These are phyloP conservation scores for Nigrospora sphaerica DNA, from an alignment of 2,329 filamentous ascomycete species.

Conservation along the genomic window DNA sequence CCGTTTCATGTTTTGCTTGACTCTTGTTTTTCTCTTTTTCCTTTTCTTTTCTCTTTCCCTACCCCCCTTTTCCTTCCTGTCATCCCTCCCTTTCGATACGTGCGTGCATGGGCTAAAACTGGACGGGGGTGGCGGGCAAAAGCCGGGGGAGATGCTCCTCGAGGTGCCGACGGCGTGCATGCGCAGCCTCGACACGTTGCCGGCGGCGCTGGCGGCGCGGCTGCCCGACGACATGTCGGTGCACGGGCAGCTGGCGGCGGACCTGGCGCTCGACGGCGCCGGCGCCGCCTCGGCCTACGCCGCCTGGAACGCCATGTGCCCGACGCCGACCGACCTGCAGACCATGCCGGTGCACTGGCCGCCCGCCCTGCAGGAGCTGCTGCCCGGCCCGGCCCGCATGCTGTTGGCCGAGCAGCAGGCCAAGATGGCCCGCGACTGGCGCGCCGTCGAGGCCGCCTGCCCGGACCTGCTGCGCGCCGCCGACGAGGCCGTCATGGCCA, in stretches of 20 bases:
- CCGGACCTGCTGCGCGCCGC: conserved; percentile 19
- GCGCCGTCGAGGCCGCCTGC: conserved; percentile 30
- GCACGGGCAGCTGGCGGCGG: conserved; percentile 67
- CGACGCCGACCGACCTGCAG: conserved; percentile 51
- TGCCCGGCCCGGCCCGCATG: conserved; percentile 34
- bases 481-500: neutral
- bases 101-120: neutral
- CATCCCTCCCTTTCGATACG: too few relatives aligned
- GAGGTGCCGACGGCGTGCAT: conserved; percentile 58
- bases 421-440: conserved; percentile 45
- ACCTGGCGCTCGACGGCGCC: conserved; percentile 46
- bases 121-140: neutral
- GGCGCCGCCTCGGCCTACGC: conserved; percentile 33
- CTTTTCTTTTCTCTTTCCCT: too few relatives aligned
- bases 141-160: conserved; percentile 56
- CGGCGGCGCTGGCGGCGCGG: conserved; percentile 39
- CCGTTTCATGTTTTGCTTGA: too few relatives aligned
- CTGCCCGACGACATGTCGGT: conserved; percentile 51
- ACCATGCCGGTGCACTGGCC: conserved; percentile 44
- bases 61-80: neutral
- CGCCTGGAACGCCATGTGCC: conserved; percentile 62
- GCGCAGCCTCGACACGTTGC: conserved; percentile 55
- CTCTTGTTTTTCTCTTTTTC: too few relatives aligned
- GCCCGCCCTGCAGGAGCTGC: conserved; percentile 32
- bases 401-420: conserved; percentile 48